Percentiles rank a stretch among this genome's conserved stretches.
Evolutionary conservation across 345 rosid genomes (phyloP).

Genomic region (Crucihimalaya himalaica): DNA sequence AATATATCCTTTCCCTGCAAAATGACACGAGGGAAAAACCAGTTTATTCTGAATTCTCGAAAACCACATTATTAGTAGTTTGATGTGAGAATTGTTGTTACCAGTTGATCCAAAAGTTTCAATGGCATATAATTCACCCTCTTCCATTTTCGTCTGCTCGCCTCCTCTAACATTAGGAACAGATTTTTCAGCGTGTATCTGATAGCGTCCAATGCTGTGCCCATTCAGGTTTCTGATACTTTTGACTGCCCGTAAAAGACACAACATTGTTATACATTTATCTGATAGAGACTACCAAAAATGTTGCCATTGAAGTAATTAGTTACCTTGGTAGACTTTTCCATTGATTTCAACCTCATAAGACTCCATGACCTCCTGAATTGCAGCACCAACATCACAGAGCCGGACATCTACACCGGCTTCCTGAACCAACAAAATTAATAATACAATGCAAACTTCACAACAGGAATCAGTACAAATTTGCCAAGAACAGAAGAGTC

Average conservation of each 20-base stretch:
- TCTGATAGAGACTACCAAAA: neutral
- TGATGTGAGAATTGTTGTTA: slow-evolving; percentile 26
- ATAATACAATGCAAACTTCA: neutral
- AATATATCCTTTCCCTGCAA: slow-evolving; percentile 84
- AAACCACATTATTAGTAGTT: neutral
- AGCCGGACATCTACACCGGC: slow-evolving; percentile 88
- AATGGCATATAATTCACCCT: slow-evolving; percentile 91
- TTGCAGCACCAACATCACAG: slow-evolving; percentile 92
- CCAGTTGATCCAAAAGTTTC: slow-evolving; percentile 97
- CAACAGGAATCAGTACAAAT: no score
- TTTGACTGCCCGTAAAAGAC: slow-evolving; percentile 58
- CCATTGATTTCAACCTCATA: slow-evolving; percentile 94
- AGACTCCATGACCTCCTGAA: slow-evolving; percentile 96
- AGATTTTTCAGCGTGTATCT: slow-evolving; percentile 91
- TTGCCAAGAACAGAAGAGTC: neutral
- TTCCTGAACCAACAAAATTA: slow-evolving; percentile 51
- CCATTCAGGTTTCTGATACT: slow-evolving; percentile 90
- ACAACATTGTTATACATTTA: slow-evolving; percentile 1
- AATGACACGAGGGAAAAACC: neutral
- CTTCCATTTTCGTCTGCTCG: slow-evolving; percentile 98
- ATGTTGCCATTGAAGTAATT: neutral
- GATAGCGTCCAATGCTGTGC: slow-evolving; percentile 79
- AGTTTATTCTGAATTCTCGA: neutral
- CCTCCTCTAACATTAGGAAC: slow-evolving; percentile 96
- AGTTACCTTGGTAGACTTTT: slow-evolving; percentile 78